Evolutionary conservation across 1,284 basidiomycete genomes (phyloP), one percentile per base, ranked within the genome.

Genomic region (Cerrena zonata): DNA sequence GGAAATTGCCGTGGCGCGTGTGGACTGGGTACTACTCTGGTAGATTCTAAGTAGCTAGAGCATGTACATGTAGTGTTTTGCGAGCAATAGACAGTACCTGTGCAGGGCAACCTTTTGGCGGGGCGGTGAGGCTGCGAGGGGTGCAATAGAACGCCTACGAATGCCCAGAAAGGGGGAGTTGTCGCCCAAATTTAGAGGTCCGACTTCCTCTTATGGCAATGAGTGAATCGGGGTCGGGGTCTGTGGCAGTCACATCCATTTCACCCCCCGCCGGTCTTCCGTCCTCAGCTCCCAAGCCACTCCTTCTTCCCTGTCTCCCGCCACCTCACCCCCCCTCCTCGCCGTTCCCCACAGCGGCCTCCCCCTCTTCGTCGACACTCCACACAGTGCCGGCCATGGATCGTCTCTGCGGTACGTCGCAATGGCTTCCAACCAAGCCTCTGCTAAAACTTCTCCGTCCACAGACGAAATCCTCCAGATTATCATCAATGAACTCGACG

Each of bases 1-100:
- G 94, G 89, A 84, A 79, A 69, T 70, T 96, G 56, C 85, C 93
- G 45, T 94, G 89, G 78, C 77, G 79, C 58, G 83, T 96, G 46
- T 95, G 90, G 91, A 78, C 80, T 61, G 72, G 79, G 57, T 85
- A 81, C 70, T 78, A 80, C 68, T 78, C 71, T 64, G 71, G 75
- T 64, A 65, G 65, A 56, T 80, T 87, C 62, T 87, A 69, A 75
- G 30, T 34, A 34, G 30, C 15, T 34, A 7, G n/a, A n/a, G n/a
- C n/a, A n/a, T n/a, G n/a, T n/a, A n/a, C n/a, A n/a, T n/a, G n/a
- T n/a, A n/a, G n/a, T n/a, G n/a, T n/a, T n/a, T n/a, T n/a, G n/a
- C n/a, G n/a, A n/a, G n/a, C n/a, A n/a, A n/a, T n/a, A n/a, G n/a
- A n/a, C n/a, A n/a, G n/a, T n/a, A n/a, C n/a, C n/a, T n/a, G n/a